phyloP scores from a whole-genome alignment of 2,329 filamentous ascomycete genomes.

The Xylaria digitata region DNA sequence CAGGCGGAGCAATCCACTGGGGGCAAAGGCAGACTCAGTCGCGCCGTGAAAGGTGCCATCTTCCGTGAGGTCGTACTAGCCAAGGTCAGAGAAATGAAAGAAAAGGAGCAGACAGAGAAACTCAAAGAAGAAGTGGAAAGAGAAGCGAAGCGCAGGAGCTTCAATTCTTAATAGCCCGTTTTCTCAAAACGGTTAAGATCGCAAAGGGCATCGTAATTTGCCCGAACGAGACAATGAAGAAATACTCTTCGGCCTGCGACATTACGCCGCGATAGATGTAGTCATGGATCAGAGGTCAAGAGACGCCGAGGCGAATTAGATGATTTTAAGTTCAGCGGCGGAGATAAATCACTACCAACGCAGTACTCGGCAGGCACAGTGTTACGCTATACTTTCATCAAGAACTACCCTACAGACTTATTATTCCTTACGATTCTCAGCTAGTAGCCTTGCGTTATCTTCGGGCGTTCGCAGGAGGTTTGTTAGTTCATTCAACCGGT shows the following conservation, averaged over 20 bases:
- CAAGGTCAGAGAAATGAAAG: constrained; percentile 92
- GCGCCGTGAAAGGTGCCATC: constrained; percentile 74
- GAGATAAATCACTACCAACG: neutral
- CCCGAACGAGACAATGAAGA: neutral
- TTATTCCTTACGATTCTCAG: constrained; percentile 15
- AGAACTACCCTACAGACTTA: constrained; percentile 7
- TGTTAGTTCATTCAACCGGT: constrained; percentile 5
- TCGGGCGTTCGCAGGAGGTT: constrained; percentile 19
- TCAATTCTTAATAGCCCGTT: constrained; percentile 42
- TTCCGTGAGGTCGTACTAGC: constrained; percentile 95
- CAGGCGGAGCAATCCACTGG: constrained; percentile 50
- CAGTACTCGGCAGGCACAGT: neutral
- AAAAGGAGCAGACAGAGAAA: constrained; percentile 80
- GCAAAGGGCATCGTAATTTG: neutral
- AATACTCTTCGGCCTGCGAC: neutral
- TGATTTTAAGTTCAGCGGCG: neutral
- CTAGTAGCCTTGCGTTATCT: constrained; percentile 15
- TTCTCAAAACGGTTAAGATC: neutral
- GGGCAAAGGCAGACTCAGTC: constrained; percentile 58
- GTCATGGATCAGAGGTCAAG: neutral
- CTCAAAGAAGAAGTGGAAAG: constrained; percentile 69
- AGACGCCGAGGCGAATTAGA: constrained; percentile 3
- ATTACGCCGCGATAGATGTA: neutral
- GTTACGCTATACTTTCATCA: constrained; percentile 17
- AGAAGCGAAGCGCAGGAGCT: constrained; percentile 57